These are phyloP conservation scores for Solanum hybrid DNA, from an alignment of 305 asterid genomes.

Conservation along the genomic window DNA sequence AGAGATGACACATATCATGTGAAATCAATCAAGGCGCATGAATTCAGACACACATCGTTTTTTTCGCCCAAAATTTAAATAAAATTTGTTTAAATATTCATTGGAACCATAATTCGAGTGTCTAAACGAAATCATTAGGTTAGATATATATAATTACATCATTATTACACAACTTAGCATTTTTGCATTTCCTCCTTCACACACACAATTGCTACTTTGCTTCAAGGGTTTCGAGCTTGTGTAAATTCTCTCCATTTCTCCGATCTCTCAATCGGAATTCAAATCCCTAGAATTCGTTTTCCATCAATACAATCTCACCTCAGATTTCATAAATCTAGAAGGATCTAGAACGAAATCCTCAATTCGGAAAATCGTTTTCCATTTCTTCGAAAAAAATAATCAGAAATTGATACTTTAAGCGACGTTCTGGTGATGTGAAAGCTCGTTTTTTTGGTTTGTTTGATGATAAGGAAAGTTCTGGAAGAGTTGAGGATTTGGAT, in stretches of 20 bases:
- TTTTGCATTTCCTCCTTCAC: not conserved
- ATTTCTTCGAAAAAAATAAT: not conserved
- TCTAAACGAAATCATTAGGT: not conserved
- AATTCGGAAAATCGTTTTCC: not conserved
- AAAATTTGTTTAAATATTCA: too few species aligned
- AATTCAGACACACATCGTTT: not conserved
- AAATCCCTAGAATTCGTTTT: not conserved
- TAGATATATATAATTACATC: not conserved
- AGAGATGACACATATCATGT: not conserved
- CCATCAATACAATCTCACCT: not conserved
- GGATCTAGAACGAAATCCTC: not conserved
- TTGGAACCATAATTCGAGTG: not conserved
- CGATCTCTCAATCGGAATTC: not conserved
- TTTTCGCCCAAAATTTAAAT: too few species aligned
- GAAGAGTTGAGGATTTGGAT: slow-evolving; percentile 10
- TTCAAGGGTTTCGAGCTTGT: not conserved
- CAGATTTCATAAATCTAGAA: not conserved
- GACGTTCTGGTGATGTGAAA: not conserved
- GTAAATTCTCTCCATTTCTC: not conserved
- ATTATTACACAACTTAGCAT: not conserved
- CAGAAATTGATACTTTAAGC: not conserved
- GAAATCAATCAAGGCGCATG: not conserved
- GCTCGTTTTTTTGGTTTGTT: not conserved
- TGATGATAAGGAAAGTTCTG: not conserved
- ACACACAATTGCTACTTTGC: not conserved